Evolutionary conservation across 2,329 filamentous ascomycete genomes (phyloP).

Genomic region (Trichoderma semiorbis): DNA sequence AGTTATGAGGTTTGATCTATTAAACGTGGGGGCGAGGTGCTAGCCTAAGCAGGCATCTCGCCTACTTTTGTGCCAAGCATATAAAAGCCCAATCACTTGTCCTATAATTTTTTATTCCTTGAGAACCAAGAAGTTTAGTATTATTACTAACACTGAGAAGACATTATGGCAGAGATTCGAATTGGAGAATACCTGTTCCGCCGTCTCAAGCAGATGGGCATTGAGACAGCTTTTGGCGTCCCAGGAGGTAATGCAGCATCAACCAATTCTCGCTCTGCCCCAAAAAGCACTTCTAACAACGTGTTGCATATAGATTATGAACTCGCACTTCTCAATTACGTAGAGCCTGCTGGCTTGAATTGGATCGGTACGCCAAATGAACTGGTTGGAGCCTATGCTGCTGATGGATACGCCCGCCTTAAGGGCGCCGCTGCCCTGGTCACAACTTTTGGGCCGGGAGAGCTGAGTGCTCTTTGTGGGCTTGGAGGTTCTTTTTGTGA

Average conservation of each 20-base stretch:
- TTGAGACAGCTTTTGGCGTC: constrained; percentile 8
- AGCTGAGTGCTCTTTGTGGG: constrained; percentile 1
- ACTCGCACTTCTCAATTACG: background rate
- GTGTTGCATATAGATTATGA: background rate
- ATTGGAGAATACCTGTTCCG: constrained; percentile 1
- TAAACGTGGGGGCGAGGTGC: background rate
- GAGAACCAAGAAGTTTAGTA: background rate
- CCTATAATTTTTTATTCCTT: background rate
- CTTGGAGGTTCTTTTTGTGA: constrained; percentile 1
- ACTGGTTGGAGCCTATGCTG: constrained; percentile 5
- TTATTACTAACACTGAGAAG: background rate
- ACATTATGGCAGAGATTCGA: background rate
- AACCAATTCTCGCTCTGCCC: background rate
- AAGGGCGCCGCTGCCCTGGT: background rate
- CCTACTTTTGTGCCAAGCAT: background rate
- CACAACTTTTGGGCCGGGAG: constrained; percentile 10
- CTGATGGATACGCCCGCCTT: constrained; percentile 11
- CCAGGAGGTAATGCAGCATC: background rate
- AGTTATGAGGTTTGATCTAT: background rate
- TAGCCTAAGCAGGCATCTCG: background rate
- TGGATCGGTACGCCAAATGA: constrained; percentile 11
- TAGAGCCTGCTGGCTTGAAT: background rate
- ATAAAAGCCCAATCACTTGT: background rate
- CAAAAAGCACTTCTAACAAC: background rate
- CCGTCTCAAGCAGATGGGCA: constrained; percentile 1